phyloP scores from a whole-genome alignment of 305 asterid species.

The Fraxinus platypoda region DNA sequence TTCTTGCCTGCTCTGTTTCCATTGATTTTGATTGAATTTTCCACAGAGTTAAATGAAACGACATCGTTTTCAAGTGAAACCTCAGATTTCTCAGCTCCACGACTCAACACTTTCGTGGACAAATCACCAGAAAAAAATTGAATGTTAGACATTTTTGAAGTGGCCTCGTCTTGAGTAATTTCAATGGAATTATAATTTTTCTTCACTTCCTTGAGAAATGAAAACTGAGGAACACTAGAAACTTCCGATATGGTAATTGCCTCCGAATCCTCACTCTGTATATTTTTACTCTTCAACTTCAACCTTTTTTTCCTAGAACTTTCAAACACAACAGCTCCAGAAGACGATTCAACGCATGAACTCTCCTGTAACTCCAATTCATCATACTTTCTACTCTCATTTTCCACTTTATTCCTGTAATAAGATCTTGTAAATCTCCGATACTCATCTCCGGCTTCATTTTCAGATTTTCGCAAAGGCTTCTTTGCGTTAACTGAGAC shows the following conservation, averaged over 20 bases:
- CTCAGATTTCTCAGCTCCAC: constrained; percentile 34
- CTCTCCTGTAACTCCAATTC: constrained; percentile 57
- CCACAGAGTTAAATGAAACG: constrained; percentile 32
- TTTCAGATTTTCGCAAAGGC: constrained; percentile 15
- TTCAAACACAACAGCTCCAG: constrained; percentile 29
- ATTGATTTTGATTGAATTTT: constrained; percentile 28
- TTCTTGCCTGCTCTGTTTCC: constrained; percentile 22
- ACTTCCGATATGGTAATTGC: constrained; percentile 41
- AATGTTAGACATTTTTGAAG: constrained; percentile 22
- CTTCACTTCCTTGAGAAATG: constrained; percentile 27
- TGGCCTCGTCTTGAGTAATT: constrained; percentile 28
- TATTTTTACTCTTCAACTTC: constrained; percentile 37
- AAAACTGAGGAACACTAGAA: constrained; percentile 37
- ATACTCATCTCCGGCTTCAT: constrained; percentile 28
- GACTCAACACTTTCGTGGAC: constrained; percentile 24
- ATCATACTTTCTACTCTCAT: constrained; percentile 25
- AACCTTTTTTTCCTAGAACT: constrained; percentile 31
- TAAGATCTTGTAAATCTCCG: constrained; percentile 44
- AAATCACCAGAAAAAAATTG: constrained; percentile 17
- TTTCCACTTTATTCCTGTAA: constrained; percentile 32
- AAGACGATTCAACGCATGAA: constrained; percentile 84
- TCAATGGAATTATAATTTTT: constrained; percentile 35
- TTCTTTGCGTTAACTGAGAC: constrained; percentile 45
- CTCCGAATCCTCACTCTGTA: constrained; percentile 29
- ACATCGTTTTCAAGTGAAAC: constrained; percentile 34